These are phyloP conservation scores for Ogataea corticis DNA, from an alignment of 805 yeast genomes.

Conservation along the genomic window DNA sequence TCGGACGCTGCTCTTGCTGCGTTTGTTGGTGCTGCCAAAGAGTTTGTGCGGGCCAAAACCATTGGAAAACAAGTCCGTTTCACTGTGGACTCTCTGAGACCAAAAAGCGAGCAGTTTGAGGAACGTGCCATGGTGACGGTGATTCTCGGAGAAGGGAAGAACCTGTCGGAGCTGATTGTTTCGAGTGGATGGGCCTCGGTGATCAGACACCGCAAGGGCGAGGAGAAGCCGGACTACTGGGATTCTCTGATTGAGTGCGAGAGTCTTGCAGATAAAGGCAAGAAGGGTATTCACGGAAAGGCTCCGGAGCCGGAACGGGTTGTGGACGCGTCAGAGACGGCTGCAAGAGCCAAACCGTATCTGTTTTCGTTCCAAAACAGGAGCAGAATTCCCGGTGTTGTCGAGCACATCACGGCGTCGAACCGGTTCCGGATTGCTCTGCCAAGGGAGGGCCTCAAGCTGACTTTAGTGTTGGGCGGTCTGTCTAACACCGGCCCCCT, in stretches of 20 bases:
- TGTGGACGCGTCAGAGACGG: slow-evolving; percentile 79
- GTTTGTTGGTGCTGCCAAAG: slow-evolving; percentile 66
- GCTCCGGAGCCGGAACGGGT: slow-evolving; percentile 59
- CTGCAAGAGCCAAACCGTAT: slow-evolving; percentile 71
- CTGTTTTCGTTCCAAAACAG: slow-evolving; percentile 68
- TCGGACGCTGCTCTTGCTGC: slow-evolving; percentile 57
- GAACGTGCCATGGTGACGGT: slow-evolving; percentile 67
- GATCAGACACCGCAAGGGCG: slow-evolving; percentile 71
- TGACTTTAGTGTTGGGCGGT: slow-evolving; percentile 78
- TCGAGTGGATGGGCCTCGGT: slow-evolving; percentile 75
- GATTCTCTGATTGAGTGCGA: slow-evolving; percentile 74
- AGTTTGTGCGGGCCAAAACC: slow-evolving; percentile 63
- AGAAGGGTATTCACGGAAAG: slow-evolving; percentile 64
- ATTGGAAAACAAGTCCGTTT: slow-evolving; percentile 73
- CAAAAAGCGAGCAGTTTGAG: slow-evolving; percentile 59
- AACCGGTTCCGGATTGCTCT: slow-evolving; percentile 65
- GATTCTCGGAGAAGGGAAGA: slow-evolving; percentile 48
- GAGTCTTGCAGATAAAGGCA: slow-evolving; percentile 51
- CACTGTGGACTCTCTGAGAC: slow-evolving; percentile 63
- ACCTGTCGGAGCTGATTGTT: slow-evolving; percentile 62
- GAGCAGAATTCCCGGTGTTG: slow-evolving; percentile 63
- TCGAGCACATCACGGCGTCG: slow-evolving; percentile 70
- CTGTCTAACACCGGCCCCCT: slow-evolving; percentile 44
- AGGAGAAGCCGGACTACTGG: slow-evolving; percentile 74
- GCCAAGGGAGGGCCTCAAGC: slow-evolving; percentile 69